A percentile compares a stretch with the other conserved stretches of the same genome.
Evolutionary conservation across 257 asterid genomes (phyloP).

Genomic region (Nicotiana otophora): DNA sequence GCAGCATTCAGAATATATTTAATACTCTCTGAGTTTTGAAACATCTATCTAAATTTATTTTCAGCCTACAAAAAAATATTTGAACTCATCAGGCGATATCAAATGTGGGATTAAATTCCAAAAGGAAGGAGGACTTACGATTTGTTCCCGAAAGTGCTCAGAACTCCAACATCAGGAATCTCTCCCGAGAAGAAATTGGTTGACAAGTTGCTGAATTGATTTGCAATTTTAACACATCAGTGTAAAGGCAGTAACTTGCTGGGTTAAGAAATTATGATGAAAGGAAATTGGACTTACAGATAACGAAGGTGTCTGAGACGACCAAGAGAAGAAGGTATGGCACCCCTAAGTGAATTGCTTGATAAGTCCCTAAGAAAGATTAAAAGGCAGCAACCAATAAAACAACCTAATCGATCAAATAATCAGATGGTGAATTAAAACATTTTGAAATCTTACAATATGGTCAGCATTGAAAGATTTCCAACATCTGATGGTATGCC

Average conservation of each 20-base stretch:
- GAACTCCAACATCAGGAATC: constrained; percentile 87
- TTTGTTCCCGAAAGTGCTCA: constrained; percentile 65
- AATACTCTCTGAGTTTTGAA: background rate
- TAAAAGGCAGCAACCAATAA: background rate
- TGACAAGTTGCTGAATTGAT: constrained; percentile 65
- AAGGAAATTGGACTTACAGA: constrained; percentile 46
- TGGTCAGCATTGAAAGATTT: constrained; percentile 68
- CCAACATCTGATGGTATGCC: constrained; percentile 85
- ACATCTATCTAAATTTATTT: background rate
- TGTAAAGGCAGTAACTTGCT: background rate
- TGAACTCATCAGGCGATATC: background rate
- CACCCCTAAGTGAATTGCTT: constrained; percentile 82
- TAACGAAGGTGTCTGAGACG: constrained; percentile 57
- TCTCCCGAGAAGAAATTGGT: constrained; percentile 90
- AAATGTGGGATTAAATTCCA: background rate
- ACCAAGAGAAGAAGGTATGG: constrained; percentile 85
- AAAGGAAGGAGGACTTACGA: constrained; percentile 53
- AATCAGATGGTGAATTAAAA: background rate
- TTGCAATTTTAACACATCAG: background rate
- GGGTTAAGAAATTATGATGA: background rate
- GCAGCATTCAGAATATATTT: background rate
- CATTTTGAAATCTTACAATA: constrained; percentile 51
- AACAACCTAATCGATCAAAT: background rate
- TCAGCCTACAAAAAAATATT: background rate
- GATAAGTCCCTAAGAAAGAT: constrained; percentile 66